A percentile compares a stretch with the other conserved stretches of the same genome.
Conservation (phyloP, 83 land plant genomes). For the Picea engelmannii region DNA sequence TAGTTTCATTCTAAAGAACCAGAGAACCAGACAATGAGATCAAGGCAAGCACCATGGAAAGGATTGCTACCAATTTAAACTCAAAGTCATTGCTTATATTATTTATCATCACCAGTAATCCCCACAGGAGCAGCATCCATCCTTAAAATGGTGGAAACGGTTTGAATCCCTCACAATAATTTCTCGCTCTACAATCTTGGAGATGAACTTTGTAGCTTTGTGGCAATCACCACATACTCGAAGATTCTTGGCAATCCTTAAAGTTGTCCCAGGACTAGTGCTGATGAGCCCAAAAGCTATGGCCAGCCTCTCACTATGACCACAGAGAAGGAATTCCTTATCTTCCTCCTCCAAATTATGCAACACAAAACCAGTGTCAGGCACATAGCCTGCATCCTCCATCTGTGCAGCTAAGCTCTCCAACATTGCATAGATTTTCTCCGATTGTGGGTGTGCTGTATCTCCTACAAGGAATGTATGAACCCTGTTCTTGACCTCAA, state of each 20-base stretch:
- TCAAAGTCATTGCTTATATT: too few relatives aligned
- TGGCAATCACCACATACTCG: constrained; percentile 11
- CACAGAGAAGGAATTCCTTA: background rate
- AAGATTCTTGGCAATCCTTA: background rate
- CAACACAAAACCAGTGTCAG: constrained; percentile 3
- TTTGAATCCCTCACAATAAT: constrained; percentile 10
- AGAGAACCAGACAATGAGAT: too few relatives aligned
- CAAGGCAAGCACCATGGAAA: too few relatives aligned
- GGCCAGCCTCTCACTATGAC: constrained; percentile 4
- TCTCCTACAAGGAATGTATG: background rate
- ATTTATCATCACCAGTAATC: constrained; percentile 10
- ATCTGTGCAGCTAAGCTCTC: background rate
- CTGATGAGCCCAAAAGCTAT: constrained; percentile 7
- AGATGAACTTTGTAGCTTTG: background rate
- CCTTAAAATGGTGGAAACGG: constrained; percentile 9
- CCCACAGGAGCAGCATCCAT: background rate
- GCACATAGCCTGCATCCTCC: constrained; percentile 11
- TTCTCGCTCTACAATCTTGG: background rate
- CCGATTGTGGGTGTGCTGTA: background rate
- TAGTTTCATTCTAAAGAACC: too few relatives aligned
- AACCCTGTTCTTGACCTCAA: background rate
- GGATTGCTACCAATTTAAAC: too few relatives aligned
- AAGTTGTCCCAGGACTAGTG: background rate
- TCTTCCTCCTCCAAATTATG: constrained; percentile 10
- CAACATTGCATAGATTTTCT: background rate